These are phyloP conservation scores for Eucalyptus tenuipes DNA, from an alignment of 345 rosid species.

Conservation along the genomic window DNA sequence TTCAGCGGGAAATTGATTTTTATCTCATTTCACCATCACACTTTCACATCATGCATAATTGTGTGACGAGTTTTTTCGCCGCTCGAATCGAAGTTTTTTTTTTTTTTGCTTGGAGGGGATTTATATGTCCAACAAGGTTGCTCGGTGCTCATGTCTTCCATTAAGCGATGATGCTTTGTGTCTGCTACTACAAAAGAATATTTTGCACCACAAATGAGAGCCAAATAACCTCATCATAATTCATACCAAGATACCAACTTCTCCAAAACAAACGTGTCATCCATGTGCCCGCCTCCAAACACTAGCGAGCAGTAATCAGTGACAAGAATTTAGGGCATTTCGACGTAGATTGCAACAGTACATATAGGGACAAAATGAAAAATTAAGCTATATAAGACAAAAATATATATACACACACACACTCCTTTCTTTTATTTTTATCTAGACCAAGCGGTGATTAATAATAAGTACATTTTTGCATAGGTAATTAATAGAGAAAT, in stretches of 20 bases:
- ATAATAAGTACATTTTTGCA: neutral
- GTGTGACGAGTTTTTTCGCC: neutral
- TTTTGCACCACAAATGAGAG: neutral
- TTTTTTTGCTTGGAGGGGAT: neutral
- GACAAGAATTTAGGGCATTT: neutral
- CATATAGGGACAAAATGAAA: neutral
- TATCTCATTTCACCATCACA: neutral
- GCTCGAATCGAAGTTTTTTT: too few relatives aligned
- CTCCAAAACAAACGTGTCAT: neutral
- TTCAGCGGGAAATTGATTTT: neutral
- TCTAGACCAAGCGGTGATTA: neutral
- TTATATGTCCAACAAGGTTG: neutral
- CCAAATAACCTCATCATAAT: neutral
- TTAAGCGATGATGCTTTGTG: neutral
- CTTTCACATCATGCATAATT: neutral
- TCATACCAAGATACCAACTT: neutral
- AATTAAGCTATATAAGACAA: neutral
- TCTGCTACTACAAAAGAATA: neutral
- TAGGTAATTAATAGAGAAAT: neutral
- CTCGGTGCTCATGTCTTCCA: neutral
- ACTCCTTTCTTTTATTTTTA: neutral
- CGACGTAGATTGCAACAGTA: neutral
- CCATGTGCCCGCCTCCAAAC: neutral
- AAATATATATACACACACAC: rapidly evolving
- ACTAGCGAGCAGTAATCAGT: neutral